These are phyloP conservation scores for Talaromyces piceae DNA, from an alignment of 2,329 filamentous ascomycete genomes.

Conservation along the genomic window DNA sequence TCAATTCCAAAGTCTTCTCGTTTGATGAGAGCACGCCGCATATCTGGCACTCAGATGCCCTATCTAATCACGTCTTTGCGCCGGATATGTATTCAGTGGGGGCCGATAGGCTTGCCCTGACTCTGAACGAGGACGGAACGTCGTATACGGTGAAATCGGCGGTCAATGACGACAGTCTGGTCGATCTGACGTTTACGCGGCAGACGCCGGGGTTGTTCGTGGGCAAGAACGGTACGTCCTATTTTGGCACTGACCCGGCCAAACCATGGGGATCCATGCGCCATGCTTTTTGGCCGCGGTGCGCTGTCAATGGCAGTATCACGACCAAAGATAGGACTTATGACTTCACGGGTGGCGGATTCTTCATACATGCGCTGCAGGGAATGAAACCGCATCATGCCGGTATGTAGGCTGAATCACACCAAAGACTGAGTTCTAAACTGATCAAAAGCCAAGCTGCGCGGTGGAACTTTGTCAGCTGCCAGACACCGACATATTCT, in stretches of 20 bases:
- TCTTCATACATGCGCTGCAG: conserved; percentile 81
- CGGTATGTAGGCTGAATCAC: conserved; percentile 46
- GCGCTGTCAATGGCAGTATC: conserved; percentile 72
- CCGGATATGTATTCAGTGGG: conserved; percentile 77
- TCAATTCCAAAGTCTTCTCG: conserved; percentile 90
- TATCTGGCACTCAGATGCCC: conserved; percentile 75
- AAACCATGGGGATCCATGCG: conserved; percentile 90
- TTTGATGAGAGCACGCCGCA: conserved; percentile 63
- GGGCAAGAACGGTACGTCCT: conserved; percentile 74
- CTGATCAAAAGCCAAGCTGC: conserved; percentile 46
- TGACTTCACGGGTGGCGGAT: conserved; percentile 70
- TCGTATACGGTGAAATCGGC: conserved; percentile 86
- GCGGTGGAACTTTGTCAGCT: conserved; percentile 88
- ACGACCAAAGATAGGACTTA: conserved; percentile 73
- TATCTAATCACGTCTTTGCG: conserved; percentile 75
- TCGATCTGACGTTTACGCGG: conserved; percentile 77
- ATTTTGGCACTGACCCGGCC: conserved; percentile 76
- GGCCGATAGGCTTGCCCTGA: conserved; percentile 75
- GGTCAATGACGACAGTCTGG: conserved; percentile 68
- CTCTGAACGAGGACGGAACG: conserved; percentile 76
- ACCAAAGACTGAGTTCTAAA: not conserved
- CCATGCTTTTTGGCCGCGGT: conserved; percentile 92
- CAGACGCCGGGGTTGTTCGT: conserved; percentile 72
- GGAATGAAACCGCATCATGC: conserved; percentile 99
- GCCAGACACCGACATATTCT: conserved; percentile 79